Percentiles rank a stretch among this genome's conserved stretches.
These are phyloP conservation scores for Grosmannia serpens DNA, from an alignment of 2,329 filamentous ascomycete species.

Conservation along the genomic window DNA sequence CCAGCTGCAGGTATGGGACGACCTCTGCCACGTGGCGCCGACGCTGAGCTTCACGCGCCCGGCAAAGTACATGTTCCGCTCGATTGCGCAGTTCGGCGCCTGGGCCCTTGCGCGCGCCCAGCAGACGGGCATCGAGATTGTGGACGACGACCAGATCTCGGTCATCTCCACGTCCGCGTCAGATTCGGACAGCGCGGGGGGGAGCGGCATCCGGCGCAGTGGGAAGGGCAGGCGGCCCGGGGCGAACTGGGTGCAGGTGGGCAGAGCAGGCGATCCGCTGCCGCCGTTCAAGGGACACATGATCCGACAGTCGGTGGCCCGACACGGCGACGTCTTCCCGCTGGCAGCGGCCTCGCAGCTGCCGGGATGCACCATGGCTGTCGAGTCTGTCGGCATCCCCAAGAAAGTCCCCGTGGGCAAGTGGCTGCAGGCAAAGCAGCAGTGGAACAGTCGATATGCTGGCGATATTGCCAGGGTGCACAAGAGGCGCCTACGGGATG, in stretches of 20 bases:
- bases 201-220: background rate
- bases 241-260: slow-evolving; percentile 32
- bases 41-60: slow-evolving; percentile 94
- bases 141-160: slow-evolving; percentile 67
- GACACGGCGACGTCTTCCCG: slow-evolving; percentile 61
- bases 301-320: slow-evolving; percentile 79
- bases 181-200: slow-evolving; percentile 17
- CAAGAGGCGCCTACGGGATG: slow-evolving; percentile 60
- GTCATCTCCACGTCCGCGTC: slow-evolving; percentile 53
- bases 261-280: slow-evolving; percentile 76
- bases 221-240: slow-evolving; percentile 1
- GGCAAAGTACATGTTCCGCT: slow-evolving; percentile 91
- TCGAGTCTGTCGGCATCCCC: slow-evolving; percentile 61
- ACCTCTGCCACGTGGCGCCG: slow-evolving; percentile 83
- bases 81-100: slow-evolving; percentile 83
- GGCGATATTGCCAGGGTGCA: slow-evolving; percentile 60
- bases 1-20: slow-evolving; percentile 91
- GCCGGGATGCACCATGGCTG: slow-evolving; percentile 49
- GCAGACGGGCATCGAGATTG: slow-evolving; percentile 65
- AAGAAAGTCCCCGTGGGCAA: slow-evolving; percentile 70
- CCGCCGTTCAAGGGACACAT: slow-evolving; percentile 74
- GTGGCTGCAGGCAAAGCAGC: slow-evolving; percentile 65
- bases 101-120: slow-evolving; percentile 84
- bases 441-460: slow-evolving; percentile 64
- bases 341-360: slow-evolving; percentile 55